Base-by-base conservation (phyloP, 352 stramenopile genomes). In the Pythium utonaiense region DNA sequence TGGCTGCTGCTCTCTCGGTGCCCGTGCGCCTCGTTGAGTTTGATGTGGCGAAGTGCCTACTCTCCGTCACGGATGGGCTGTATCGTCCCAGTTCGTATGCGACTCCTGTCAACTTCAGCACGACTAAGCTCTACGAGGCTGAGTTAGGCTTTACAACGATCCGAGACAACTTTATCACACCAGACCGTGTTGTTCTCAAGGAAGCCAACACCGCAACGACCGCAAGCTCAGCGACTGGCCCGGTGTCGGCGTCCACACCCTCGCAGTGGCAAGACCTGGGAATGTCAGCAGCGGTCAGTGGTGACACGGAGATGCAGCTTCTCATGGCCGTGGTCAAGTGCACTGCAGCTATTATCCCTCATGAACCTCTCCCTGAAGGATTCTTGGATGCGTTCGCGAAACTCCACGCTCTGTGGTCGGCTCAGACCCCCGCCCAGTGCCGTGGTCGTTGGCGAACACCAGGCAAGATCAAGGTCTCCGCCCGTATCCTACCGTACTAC, bases 21-120 rank as follows among this genome's bases (percentile, higher is more conserved):
- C 64, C 74, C 14, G 55, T 88, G 51, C 80, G 78, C 16, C 66
- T 83, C 53, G 71, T 90, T 3, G 78, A 90, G 48, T 87, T 90
- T 44, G 80, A 90, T 48, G 78, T 86, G 42, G 53, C 62, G 27
- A 74, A 74, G 50, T 73, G 73, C 38, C 57, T 63, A 6, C 67
- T 90, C 17, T 67, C 64, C 6, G 61, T 90, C 28, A 54, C 78
- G 5, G 80, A 90, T 57, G 80, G 80, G 28, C 67, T 60, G 1
- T 74, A 80, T 13, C 84, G 78, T 7, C 80, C 77, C 0, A 62
- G 55, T 7, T 73, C 77, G 14, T 74, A 84, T 19, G 57, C 85
- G 21, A 28, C 73, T 4, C 57, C 75, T 17, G 82, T 74, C 9
- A 71, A 84, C 13, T 81, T 88, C 51, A 58, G 64, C 0, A 28